Percentiles rank a stretch among this genome's conserved stretches.
Evolutionary conservation across 345 rosid species (phyloP).

Genomic region (Salix exigua): DNA sequence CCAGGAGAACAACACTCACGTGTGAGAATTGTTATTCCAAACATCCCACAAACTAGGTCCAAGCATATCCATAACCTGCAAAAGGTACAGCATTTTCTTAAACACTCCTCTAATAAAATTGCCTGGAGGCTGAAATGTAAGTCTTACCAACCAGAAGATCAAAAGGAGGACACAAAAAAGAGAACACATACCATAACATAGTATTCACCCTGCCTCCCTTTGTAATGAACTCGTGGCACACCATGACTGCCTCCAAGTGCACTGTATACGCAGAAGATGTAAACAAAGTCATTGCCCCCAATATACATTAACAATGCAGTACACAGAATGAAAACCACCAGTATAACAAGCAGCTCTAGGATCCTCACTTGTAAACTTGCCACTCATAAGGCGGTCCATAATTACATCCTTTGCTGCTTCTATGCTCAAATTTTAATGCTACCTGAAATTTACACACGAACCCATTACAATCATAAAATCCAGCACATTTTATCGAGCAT

Average conservation of each 20-base stretch:
- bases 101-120: neutral
- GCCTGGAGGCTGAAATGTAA: neutral
- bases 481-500: neutral
- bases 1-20: conserved; percentile 36
- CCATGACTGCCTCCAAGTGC: conserved; percentile 88
- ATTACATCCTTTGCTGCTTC: conserved; percentile 93
- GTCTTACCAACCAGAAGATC: neutral
- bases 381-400: conserved; percentile 94
- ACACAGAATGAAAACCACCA: neutral
- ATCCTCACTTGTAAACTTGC: conserved; percentile 95
- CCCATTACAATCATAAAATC: neutral
- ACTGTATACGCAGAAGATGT: conserved; percentile 23
- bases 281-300: neutral
- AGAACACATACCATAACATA: conserved; percentile 65
- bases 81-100: neutral
- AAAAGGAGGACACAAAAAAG: neutral
- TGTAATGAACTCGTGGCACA: conserved; percentile 75
- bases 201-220: conserved; percentile 79
- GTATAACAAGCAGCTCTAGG: neutral
- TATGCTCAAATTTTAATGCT: conserved; percentile 91
- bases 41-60: conserved; percentile 90
- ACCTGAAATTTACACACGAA: conserved; percentile 45
- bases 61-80: conserved; percentile 88
- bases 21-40: conserved; percentile 65
- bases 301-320: neutral